Evolutionary conservation across 202 grass and related monocot genomes (phyloP), one percentile per base, ranked within the genome.

Genomic region (Cymbopogon flexuosus): DNA sequence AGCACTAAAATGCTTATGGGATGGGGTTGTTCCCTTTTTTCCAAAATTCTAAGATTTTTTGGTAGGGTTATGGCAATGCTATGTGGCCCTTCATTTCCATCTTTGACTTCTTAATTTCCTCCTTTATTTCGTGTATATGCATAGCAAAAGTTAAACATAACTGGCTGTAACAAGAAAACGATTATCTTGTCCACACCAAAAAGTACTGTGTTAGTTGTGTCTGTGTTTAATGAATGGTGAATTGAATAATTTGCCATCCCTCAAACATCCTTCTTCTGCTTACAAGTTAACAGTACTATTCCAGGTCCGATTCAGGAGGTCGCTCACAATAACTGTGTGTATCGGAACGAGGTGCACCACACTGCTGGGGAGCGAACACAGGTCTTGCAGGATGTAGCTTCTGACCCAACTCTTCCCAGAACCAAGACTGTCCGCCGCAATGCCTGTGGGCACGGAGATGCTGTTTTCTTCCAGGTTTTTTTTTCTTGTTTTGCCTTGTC

Each of bases 391-490:
- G 90, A 97, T 18, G 93, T 97, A 0, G 84, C 93, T 19, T 84
- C 86, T 10, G 93, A 97, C 43, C 93, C 93, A 36, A 97, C 93
- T 6, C 88, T 97, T 19, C 90, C 88, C 35, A 87, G 90, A 3
- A 93, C 88, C 10, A 97, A 93, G 75, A 2, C 76, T 2, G 88
- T 91, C 27, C 73, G 89, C 34, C 93, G 93, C 13, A 7, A 47
- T 1, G 37, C 56, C 21, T 93, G 93, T 45, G 87, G 90, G 10
- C 93, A 97, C 29, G 90, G 90, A 14, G 93, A 97, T 70, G 93
- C 90, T 11, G 90, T 97, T 21, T 97, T 93, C 88, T 97, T 97
- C 86, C 86, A 97, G 93, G 85, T 92, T 18, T 54, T 33, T 58
- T 18, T 10, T 31, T 31, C 22, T 64, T 64, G 8, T 52, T 52